Conservation (phyloP, 768 basidiomycete genomes). For the Asterophora parasitica region DNA sequence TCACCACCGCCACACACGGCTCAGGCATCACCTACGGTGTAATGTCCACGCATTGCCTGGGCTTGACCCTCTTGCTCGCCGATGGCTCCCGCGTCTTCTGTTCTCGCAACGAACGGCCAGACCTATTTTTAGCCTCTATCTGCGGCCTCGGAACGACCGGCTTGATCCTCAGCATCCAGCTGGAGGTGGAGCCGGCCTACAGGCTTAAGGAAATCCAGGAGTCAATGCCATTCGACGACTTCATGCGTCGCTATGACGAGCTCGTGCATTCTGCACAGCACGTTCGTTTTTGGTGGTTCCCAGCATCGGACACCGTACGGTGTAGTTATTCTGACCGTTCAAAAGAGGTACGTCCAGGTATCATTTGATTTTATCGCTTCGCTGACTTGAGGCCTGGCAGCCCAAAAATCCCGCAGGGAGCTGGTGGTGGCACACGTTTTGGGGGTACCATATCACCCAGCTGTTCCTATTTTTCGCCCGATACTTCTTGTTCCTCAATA, state of each 20-base stretch:
- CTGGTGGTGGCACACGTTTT: conserved; percentile 67
- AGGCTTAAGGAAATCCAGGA: conserved; percentile 70
- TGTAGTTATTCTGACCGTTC: conserved; percentile 75
- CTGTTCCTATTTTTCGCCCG: conserved; percentile 76
- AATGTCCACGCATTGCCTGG: conserved; percentile 75
- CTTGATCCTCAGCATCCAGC: conserved; percentile 70
- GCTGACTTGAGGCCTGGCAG: conserved; percentile 31
- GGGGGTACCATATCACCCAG: conserved; percentile 81
- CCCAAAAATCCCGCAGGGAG: conserved; percentile 43
- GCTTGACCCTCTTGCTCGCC: conserved; percentile 72
- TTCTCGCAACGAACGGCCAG: conserved; percentile 54
- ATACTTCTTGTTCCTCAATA: conserved; percentile 57
- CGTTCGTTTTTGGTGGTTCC: conserved; percentile 95
- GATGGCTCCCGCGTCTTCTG: conserved; percentile 67
- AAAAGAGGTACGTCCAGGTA: conserved; percentile 49
- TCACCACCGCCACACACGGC: conserved; percentile 95
- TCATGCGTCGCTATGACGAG: conserved; percentile 49
- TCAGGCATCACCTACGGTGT: conserved; percentile 77
- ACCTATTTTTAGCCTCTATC: conserved; percentile 84
- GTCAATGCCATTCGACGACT: conserved; percentile 57
- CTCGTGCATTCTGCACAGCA: conserved; percentile 71
- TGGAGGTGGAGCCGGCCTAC: conserved; percentile 81
- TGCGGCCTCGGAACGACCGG: conserved; percentile 93
- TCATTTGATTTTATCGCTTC: conserved; percentile 5
- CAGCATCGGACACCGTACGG: conserved; percentile 66